Evolutionary conservation across 2,329 filamentous ascomycete species (phyloP).

Genomic region (Chaetothyriales sp.): DNA sequence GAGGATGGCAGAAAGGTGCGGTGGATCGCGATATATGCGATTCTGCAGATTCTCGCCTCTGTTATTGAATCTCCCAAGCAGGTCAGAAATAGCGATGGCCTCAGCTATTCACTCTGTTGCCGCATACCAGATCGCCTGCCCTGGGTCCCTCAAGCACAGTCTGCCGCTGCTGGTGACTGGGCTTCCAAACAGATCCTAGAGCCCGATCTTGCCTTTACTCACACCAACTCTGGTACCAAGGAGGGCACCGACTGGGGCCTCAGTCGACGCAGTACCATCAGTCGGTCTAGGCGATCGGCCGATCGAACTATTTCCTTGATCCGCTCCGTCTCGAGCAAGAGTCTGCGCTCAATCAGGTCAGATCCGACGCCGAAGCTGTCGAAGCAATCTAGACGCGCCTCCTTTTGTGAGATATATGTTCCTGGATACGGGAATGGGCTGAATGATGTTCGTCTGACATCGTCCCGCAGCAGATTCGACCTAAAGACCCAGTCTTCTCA

Average conservation of each 20-base stretch:
- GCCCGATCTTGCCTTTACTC: slow-evolving; percentile 3
- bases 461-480: slow-evolving; percentile 2
- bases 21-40: slow-evolving; percentile 62
- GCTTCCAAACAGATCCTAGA: not conserved
- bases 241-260: not conserved
- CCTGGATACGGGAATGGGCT: slow-evolving; percentile 18
- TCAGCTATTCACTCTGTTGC: slow-evolving; percentile 45
- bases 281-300: not conserved
- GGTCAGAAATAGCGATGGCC: slow-evolving; percentile 40
- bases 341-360: slow-evolving; percentile 2
- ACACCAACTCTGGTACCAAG: slow-evolving; percentile 2
- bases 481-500: slow-evolving; percentile 2
- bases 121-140: slow-evolving; percentile 19
- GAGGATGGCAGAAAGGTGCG: slow-evolving; percentile 60
- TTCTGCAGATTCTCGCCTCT: slow-evolving; percentile 55
- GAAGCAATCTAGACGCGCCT: slow-evolving; percentile 7
- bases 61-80: slow-evolving; percentile 47
- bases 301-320: not conserved
- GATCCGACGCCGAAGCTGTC: slow-evolving; percentile 1
- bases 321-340: slow-evolving; percentile 9
- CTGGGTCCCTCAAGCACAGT: not conserved
- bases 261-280: not conserved
- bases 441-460: slow-evolving; percentile 9
- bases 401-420: slow-evolving; percentile 16
- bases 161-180: not conserved